Base-by-base conservation (phyloP, 306 rosid species). In the Casuarina equisetifolia region DNA sequence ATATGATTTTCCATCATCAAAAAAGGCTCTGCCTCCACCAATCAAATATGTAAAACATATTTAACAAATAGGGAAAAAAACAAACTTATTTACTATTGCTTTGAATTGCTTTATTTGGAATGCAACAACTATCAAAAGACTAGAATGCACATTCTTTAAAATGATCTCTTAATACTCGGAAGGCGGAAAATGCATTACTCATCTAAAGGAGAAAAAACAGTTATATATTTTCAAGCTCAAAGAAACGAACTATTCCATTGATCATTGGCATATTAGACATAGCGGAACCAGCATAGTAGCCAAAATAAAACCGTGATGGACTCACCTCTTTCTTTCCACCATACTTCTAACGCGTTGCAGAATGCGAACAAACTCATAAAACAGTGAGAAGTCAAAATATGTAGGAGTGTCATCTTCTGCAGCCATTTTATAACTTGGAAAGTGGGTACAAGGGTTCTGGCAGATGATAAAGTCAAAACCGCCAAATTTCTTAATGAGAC, bases 311-410 rank as follows among this genome's bases (percentile, higher is more conserved):
- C 46, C 6, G 69, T 1, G 69, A 63, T 20, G 19, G 5, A 63
- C 69, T 81, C 87, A 87, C 78, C 75, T 83, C 83, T 67, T 84
- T 69, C 86, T 85, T 73, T 85, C 87, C 76, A 84, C 79, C 84
- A 82, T 9, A 61, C 70, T 88, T 80, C 94, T 83, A 45, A 92
- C 86, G 12, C 92, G 89, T 57, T 90, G 97, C 74, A 90, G 76
- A 59, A 94, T 83, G 70, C 97, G 96, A 39, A 88, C 91, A 82
- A 85, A 90, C 90, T 94, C 98, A 46, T 75, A 80, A 71, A 90
- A 94, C 79, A 82, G 55, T 2, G 95, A 81, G 87, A 89, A 92
- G 71, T 95, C 93, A 49, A 86, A 75, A 70, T 91, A 86, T 9
- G 85, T 16, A 38, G 75, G 57, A 52, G 74, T 79, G 74, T 54